Evolutionary conservation across 2,329 filamentous ascomycete species (phyloP).

Genomic region (Dactylellina cionopaga): DNA sequence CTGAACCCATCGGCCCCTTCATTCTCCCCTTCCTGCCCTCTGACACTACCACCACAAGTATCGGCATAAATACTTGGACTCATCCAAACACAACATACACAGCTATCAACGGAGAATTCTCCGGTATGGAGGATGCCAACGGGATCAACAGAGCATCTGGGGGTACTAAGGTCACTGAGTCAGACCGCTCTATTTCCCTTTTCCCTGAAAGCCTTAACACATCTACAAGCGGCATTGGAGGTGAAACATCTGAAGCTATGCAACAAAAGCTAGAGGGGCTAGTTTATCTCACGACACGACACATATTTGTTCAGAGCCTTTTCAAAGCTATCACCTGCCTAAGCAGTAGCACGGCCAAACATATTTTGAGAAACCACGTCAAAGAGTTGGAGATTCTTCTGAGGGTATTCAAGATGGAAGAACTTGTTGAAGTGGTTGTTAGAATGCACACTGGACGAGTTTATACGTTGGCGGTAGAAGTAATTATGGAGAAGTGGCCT

Average conservation of each 20-base stretch:
- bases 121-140: background rate
- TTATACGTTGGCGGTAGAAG: conserved; percentile 12
- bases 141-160: background rate
- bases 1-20: conserved; percentile 37
- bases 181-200: background rate
- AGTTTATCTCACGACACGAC: conserved; percentile 16
- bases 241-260: background rate
- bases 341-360: background rate
- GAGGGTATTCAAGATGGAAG: conserved; percentile 13
- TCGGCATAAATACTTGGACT: background rate
- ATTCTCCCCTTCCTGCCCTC: background rate
- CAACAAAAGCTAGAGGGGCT: conserved; percentile 31
- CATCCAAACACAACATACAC: background rate
- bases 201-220: background rate
- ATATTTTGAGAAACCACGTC: conserved; percentile 23
- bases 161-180: too few species aligned
- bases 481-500: conserved; percentile 18
- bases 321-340: conserved; percentile 13
- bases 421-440: conserved; percentile 10
- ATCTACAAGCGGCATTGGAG: background rate
- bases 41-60: background rate
- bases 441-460: conserved; percentile 17
- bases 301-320: conserved; percentile 16
- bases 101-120: background rate
- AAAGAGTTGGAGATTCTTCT: conserved; percentile 5